Base-by-base conservation (phyloP, 192 early-diverging fungal genomes). In the Backusella sp. region DNA sequence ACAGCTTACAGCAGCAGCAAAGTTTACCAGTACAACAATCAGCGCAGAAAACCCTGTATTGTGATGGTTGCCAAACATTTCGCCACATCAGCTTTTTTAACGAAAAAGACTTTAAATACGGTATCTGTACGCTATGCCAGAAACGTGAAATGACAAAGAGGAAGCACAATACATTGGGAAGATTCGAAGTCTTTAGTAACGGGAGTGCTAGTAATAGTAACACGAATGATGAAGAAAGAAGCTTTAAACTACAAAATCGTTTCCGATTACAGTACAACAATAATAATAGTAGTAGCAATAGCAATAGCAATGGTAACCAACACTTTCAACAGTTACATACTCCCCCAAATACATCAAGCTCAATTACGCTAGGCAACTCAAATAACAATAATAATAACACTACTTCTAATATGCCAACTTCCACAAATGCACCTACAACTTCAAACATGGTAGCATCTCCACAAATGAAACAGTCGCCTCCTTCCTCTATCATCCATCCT, bases 51-150 rank as follows among this genome's bases (percentile, higher is more conserved):
- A 28, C 56, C 7, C 56, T 30, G 6, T 49, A 72, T 28, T 72
- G 70, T 26, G 70, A 72, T 46, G 30, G 30, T 44, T 72, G 70
- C 30, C 70, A 46, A 46, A 28, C 70, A 17, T 19, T 72, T 46
- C 41, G 42, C 19, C 30, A 39, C 17, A 19, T 46, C n/a, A 14
- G 4, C 6, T 72, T 46, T 15, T 49, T 30, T 32, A 72, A 52
- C 21, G 70, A 72, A 28, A 21, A 44, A 6, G 70, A 44, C 3
- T 30, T 72, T 28, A 72, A 72, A 52, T 46, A 53, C 41, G 52
- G 17, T 44, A 28, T 72, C 8, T 72, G 70, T 30, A 44, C 46
- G 12, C 37, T 32, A 19, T 72, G 70, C 23, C 69, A 26, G 42
- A 32, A 41, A 15, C 70, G 42, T 46, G 70, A 72, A 28, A 26